Evolutionary conservation across 345 rosid genomes (phyloP).

Genomic region (Rhizophora mangle): DNA sequence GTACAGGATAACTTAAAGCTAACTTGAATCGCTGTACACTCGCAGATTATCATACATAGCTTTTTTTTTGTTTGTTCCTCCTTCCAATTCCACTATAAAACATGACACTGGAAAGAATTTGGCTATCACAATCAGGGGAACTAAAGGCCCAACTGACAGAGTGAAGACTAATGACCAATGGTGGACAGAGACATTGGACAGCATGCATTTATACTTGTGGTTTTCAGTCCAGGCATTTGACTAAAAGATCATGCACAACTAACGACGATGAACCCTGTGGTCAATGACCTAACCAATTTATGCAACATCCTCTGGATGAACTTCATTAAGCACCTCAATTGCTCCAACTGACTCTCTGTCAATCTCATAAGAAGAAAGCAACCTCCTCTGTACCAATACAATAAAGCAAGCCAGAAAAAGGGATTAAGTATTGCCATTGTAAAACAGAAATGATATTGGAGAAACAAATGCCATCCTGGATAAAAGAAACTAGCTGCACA

Average conservation of each 20-base stretch:
- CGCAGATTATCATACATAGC: not conserved
- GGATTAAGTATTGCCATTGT: not conserved
- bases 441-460: not conserved
- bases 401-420: not conserved
- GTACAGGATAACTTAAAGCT: conserved; percentile 2
- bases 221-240: conserved; percentile 3
- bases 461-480: not conserved
- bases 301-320: conserved; percentile 33
- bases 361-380: conserved; percentile 68
- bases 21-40: conserved; percentile 14
- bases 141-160: conserved; percentile 9
- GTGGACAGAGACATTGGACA: conserved; percentile 8
- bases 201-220: conserved; percentile 6
- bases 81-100: conserved; percentile 13
- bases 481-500: not conserved
- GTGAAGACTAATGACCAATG: not conserved
- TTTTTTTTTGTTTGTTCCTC: not conserved
- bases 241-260: not conserved
- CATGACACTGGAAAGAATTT: conserved; percentile 4
- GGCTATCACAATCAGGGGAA: conserved; percentile 12
- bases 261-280: not conserved
- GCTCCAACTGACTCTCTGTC: conserved; percentile 37
- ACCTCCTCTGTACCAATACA: conserved; percentile 60
- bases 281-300: conserved; percentile 21
- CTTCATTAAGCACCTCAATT: conserved; percentile 25